Percentiles rank a stretch among this genome's conserved stretches.
Conservation (phyloP, 2,329 filamentous ascomycete genomes). For the Atkinsonella texensis region DNA sequence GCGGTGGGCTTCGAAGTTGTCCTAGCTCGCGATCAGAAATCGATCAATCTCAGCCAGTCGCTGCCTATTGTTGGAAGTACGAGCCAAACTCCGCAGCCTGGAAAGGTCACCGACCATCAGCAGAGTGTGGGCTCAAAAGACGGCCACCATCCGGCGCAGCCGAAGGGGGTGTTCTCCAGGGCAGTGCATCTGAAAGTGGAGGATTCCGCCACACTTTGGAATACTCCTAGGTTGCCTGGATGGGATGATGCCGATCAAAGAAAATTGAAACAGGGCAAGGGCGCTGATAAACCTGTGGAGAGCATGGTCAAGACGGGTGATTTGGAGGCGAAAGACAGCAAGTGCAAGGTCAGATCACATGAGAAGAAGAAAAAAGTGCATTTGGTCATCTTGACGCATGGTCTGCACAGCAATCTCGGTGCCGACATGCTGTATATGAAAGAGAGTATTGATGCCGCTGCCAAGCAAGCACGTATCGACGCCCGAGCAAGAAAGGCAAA, state of each 20-base stretch:
- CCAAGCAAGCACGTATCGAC: constrained; percentile 60
- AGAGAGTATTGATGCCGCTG: constrained; percentile 84
- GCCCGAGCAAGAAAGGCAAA: constrained; percentile 47
- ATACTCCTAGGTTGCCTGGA: constrained; percentile 70
- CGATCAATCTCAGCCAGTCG: constrained; percentile 50
- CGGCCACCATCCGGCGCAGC: constrained; percentile 48
- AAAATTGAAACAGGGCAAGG: constrained; percentile 11
- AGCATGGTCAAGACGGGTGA: constrained; percentile 22
- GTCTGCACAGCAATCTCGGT: constrained; percentile 87
- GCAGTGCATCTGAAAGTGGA: constrained; percentile 70
- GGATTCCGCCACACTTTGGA: constrained; percentile 84
- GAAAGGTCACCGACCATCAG: constrained; percentile 66
- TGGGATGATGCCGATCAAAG: constrained; percentile 36
- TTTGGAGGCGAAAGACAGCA: constrained; percentile 14
- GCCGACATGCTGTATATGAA: constrained; percentile 96
- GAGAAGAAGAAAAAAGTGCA: constrained; percentile 69
- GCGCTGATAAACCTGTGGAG: constrained; percentile 21
- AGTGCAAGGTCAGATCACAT: constrained; percentile 3
- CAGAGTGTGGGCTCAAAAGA: constrained; percentile 45
- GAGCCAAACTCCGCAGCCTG: constrained; percentile 47
- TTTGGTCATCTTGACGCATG: constrained; percentile 85
- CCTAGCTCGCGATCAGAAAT: constrained; percentile 75
- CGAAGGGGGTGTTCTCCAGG: constrained; percentile 71
- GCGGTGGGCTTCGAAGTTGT: constrained; percentile 81
- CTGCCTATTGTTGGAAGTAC: constrained; percentile 33